phyloP scores from a whole-genome alignment of 768 basidiomycete genomes.

The Lentinula raphanica region DNA sequence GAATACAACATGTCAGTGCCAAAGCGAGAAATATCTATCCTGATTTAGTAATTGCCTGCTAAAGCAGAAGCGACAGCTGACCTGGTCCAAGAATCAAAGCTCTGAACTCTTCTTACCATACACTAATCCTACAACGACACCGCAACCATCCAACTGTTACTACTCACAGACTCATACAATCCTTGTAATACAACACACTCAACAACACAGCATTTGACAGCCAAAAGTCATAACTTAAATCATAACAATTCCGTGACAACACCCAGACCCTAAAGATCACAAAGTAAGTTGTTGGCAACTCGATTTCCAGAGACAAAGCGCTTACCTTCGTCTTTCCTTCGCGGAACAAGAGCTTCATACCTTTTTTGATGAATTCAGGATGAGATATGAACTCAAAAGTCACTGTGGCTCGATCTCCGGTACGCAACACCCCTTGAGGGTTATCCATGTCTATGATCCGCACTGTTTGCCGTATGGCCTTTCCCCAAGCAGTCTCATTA shows the following conservation, averaged over 20 bases:
- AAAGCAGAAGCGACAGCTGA: too few relatives aligned
- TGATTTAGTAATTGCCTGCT: too few relatives aligned
- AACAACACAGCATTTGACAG: not conserved
- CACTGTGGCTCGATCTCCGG: conserved; percentile 93
- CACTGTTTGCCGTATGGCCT: conserved; percentile 91
- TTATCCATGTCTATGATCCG: conserved; percentile 88
- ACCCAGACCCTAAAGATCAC: conserved; percentile 55
- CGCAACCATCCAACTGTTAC: not conserved
- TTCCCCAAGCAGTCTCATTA: not conserved
- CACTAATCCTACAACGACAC: not conserved
- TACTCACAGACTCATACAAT: not conserved
- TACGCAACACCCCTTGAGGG: conserved; percentile 82
- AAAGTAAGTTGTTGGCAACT: conserved; percentile 8
- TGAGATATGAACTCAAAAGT: conserved; percentile 91
- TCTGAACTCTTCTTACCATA: not conserved
- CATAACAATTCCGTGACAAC: conserved; percentile 66
- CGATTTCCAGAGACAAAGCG: not conserved
- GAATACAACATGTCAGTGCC: too few relatives aligned
- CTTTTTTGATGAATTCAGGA: conserved; percentile 88
- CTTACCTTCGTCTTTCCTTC: conserved; percentile 92
- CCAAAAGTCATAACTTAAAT: conserved; percentile 14
- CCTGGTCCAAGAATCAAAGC: too few relatives aligned
- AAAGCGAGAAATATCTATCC: too few relatives aligned
- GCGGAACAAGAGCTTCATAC: conserved; percentile 88
- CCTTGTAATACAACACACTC: not conserved